Base-by-base conservation (phyloP, 257 asterid species). In the Plantago major region DNA sequence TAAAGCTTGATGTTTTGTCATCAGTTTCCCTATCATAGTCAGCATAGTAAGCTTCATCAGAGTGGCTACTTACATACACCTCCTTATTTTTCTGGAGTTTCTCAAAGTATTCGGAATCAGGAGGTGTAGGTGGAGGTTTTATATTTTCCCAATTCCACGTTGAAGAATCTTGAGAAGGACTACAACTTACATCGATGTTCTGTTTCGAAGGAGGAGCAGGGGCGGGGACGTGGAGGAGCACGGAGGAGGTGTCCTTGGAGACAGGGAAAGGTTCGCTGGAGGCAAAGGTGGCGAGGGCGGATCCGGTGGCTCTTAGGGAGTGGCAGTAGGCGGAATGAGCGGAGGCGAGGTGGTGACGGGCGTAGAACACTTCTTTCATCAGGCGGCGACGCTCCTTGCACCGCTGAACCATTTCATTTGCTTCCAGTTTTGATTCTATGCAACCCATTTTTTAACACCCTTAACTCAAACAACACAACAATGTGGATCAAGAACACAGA, bases 371-470 rank as follows among this genome's bases (percentile, higher is more conserved):
- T 8, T 84, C 90, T 56, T 89, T 93, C 80, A 93, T 87, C 43
- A 89, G 88, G 73, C 92, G 90, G 74, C 96, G 89, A 15, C 99
- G 96, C 49, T 89, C 97, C 87, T 93, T 93, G 79, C 99, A 93
- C 52, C 97, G 89, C 55, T 89, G 86, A 44, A 93, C 99, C 0
- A 96, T 89, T 65, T 93, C 97, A 79, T 89, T 90, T 72, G 85
- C 89, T 53, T 87, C 94, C 58, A 93, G 89, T 89, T 93, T 93
- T 53, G 99, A 93, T 51, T 86, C 86, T 57, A 91, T 30, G 81
- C 99, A 93, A 12, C 99, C 99, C 99, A 48, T 55, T 37, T 51
- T 46, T 18, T 33, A 16, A 42, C 22, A 33, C 6, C 40, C 26
- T 22, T 22, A 22, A 22, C 26, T 22, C 26, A 22, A 22, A 22